Conservation (phyloP, 1,139 yeast genomes). For the Saccharomyces hybrid region DNA sequence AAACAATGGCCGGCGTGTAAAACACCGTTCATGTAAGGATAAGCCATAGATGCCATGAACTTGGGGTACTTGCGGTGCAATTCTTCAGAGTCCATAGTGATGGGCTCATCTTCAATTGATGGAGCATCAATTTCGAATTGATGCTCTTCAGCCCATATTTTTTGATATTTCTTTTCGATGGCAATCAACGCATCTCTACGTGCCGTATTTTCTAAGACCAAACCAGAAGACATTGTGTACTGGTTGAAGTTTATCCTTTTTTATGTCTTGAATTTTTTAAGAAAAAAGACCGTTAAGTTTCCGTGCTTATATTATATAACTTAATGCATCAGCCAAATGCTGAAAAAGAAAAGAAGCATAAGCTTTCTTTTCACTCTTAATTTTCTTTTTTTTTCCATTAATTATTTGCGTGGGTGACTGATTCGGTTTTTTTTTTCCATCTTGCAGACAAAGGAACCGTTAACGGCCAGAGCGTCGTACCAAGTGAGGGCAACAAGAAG, state of each 20-base stretch:
- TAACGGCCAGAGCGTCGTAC: background rate
- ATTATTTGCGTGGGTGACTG: background rate
- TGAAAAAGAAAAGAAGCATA: background rate
- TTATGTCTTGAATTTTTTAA: background rate
- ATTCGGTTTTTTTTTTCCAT: background rate
- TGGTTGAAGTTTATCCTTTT: background rate
- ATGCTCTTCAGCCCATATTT: slow-evolving; percentile 78
- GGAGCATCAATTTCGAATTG: slow-evolving; percentile 88
- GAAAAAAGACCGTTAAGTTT: background rate
- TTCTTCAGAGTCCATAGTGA: slow-evolving; percentile 51
- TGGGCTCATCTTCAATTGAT: slow-evolving; percentile 53
- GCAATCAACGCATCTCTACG: slow-evolving; percentile 91
- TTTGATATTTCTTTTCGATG: slow-evolving; percentile 83
- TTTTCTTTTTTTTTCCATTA: background rate
- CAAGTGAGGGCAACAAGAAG: background rate
- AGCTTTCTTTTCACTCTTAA: background rate
- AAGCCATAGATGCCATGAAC: slow-evolving; percentile 90
- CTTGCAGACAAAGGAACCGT: background rate
- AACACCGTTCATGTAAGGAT: slow-evolving; percentile 98
- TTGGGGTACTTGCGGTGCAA: slow-evolving; percentile 78
- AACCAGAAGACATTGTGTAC: slow-evolving; percentile 14
- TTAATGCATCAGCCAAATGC: background rate
- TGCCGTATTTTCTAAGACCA: slow-evolving; percentile 48
- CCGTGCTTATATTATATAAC: background rate
- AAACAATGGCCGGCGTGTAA: slow-evolving; percentile 97